phyloP scores from a whole-genome alignment of 352 stramenopile genomes.

The Elongisporangium anandrum region DNA sequence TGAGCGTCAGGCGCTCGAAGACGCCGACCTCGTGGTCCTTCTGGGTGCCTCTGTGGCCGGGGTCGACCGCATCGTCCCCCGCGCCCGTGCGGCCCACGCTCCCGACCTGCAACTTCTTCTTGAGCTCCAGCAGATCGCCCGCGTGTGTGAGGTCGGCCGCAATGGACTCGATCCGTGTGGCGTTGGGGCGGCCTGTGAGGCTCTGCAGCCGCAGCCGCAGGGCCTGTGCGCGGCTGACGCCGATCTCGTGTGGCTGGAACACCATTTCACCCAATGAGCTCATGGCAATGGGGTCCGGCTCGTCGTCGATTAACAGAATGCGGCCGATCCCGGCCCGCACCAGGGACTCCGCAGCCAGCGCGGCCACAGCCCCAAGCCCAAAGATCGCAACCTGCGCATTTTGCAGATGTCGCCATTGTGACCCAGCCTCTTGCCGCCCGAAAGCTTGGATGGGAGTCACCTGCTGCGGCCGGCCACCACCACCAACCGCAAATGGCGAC shows the following conservation, averaged over 20 bases:
- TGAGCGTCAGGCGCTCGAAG: constrained; percentile 34
- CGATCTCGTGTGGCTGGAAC: constrained; percentile 21
- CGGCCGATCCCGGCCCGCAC: constrained; percentile 25
- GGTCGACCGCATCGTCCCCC: neutral
- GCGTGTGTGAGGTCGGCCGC: constrained; percentile 20
- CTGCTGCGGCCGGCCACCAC: neutral
- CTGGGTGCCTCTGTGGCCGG: neutral
- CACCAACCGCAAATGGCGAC: neutral
- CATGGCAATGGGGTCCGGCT: constrained; percentile 14
- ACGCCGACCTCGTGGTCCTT: constrained; percentile 13
- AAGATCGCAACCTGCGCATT: constrained; percentile 23
- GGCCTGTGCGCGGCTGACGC: constrained; percentile 29
- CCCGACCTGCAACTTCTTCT: constrained; percentile 33
- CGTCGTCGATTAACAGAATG: constrained; percentile 28
- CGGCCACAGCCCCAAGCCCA: constrained; percentile 23
- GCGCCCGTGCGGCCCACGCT: constrained; percentile 8
- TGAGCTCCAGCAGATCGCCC: constrained; percentile 25
- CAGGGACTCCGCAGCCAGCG: constrained; percentile 23
- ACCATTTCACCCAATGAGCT: constrained; percentile 21
- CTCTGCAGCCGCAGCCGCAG: constrained; percentile 31
- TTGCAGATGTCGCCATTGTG: constrained; percentile 23
- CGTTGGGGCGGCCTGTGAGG: constrained; percentile 4
- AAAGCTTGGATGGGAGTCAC: constrained; percentile 24
- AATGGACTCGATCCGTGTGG: constrained; percentile 23
- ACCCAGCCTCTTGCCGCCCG: constrained; percentile 9